Percentiles rank a stretch among this genome's conserved stretches.
Conservation (phyloP, 208 protist genomes). For the Trypanosoma conorhini region DNA sequence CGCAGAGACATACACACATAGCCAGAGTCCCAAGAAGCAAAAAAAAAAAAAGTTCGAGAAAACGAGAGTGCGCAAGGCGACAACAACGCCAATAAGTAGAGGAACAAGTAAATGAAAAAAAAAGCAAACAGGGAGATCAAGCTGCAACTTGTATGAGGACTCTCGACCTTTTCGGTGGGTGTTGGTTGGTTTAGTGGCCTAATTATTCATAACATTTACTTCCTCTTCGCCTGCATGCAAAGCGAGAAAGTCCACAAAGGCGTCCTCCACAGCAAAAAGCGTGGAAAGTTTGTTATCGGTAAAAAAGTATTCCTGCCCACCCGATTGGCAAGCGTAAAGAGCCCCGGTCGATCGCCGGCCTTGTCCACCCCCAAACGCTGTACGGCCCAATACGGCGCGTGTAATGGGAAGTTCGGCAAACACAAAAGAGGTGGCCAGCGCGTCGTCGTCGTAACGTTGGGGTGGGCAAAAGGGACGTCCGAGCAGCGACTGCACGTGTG, state of each 20-base stretch:
- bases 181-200: too few relatives aligned
- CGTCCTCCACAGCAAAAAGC: conserved; percentile 13
- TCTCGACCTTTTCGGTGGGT: too few relatives aligned
- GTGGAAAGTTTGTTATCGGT: conserved; percentile 3
- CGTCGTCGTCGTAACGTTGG: conserved; percentile 3
- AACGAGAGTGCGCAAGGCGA: not conserved
- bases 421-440: not conserved
- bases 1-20: not conserved
- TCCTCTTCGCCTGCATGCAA: not conserved
- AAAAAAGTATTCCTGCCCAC: conserved; percentile 24
- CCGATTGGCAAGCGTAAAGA: conserved; percentile 2
- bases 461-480: conserved; percentile 5
- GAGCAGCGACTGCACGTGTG: conserved; percentile 11
- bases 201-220: not conserved
- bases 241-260: conserved; percentile 11
- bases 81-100: too few relatives aligned
- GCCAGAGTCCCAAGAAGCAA: not conserved
- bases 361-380: conserved; percentile 5
- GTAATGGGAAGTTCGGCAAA: conserved; percentile 25
- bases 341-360: conserved; percentile 1
- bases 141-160: too few relatives aligned
- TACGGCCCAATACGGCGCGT: conserved; percentile 23
- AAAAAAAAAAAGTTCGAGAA: not conserved
- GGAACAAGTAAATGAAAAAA: not conserved
- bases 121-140: too few relatives aligned